Conservation (phyloP, 75 land plant genomes). For the Gnetum montanum region DNA sequence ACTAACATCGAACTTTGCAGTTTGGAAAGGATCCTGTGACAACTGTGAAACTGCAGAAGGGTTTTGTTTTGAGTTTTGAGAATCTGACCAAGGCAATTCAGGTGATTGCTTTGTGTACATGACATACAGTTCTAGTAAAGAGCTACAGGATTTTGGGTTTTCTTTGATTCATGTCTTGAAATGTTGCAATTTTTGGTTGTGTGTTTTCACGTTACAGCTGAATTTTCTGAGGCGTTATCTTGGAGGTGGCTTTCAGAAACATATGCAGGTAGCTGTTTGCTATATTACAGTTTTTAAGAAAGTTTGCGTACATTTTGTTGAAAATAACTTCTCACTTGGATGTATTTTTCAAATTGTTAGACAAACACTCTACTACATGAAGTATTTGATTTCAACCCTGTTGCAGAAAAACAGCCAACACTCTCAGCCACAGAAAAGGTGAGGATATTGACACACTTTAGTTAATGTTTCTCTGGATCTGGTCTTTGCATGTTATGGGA, state of each 20-base stretch:
- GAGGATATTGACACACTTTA: background rate
- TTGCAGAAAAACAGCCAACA: constrained; percentile 16
- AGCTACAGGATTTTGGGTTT: too few relatives aligned
- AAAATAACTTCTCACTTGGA: too few relatives aligned
- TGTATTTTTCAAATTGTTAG: too few relatives aligned
- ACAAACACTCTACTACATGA: constrained; percentile 83
- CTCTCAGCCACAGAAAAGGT: constrained; percentile 68
- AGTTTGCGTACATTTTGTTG: too few relatives aligned
- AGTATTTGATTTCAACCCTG: constrained; percentile 64
- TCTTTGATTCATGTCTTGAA: too few relatives aligned
- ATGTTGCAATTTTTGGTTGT: too few relatives aligned
- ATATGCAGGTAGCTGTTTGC: constrained; percentile 84
- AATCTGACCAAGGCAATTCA: constrained; percentile 43
- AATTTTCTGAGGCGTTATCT: constrained; percentile 66
- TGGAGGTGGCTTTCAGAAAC: constrained; percentile 77
- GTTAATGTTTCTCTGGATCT: background rate
- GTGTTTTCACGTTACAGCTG: too few relatives aligned
- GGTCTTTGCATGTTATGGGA: background rate
- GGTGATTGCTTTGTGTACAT: constrained; percentile 15
- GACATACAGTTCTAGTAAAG: background rate
- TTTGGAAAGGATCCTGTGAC: constrained; percentile 27
- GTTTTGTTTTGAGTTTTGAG: constrained; percentile 17
- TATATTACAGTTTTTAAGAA: too few relatives aligned
- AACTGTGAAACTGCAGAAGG: constrained; percentile 30
- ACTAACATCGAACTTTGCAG: constrained; percentile 4